Percentiles rank a stretch among this genome's conserved stretches.
Conservation (phyloP, 768 basidiomycete species). For the Phlegmacium glaucopus region DNA sequence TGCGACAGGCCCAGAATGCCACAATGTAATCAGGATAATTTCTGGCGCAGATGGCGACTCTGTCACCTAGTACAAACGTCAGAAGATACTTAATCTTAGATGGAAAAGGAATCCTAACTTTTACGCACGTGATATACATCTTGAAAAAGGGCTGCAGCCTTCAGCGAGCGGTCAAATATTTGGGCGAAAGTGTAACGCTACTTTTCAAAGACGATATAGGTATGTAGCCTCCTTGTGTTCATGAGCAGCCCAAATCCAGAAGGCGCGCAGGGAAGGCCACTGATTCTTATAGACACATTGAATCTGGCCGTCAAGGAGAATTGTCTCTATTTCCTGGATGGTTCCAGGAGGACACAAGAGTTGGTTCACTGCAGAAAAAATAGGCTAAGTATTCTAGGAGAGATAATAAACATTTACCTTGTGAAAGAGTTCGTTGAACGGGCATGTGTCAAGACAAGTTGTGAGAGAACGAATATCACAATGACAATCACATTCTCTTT, state of each 20-base stretch:
- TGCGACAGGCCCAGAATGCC: constrained; percentile 61
- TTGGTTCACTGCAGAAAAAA: constrained; percentile 3
- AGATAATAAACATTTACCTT: constrained; percentile 17
- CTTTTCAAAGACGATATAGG: constrained; percentile 53
- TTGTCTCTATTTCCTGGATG: constrained; percentile 46
- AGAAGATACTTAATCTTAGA: neutral
- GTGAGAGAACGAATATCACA: too few relatives aligned
- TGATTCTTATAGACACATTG: constrained; percentile 57
- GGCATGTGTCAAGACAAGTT: too few relatives aligned
- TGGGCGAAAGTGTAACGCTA: constrained; percentile 46
- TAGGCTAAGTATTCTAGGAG: constrained; percentile 1
- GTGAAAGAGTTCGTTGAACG: constrained; percentile 21
- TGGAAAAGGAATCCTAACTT: constrained; percentile 25
- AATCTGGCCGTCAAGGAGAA: constrained; percentile 43
- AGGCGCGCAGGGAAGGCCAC: constrained; percentile 47
- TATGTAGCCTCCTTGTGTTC: constrained; percentile 38
- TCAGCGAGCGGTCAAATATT: constrained; percentile 39
- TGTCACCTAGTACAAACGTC: constrained; percentile 38
- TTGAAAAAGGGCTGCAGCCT: constrained; percentile 41
- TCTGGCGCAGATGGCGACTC: constrained; percentile 60
- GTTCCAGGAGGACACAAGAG: constrained; percentile 43
- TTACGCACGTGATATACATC: constrained; percentile 48
- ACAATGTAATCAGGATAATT: constrained; percentile 61
- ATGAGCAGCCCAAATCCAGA: constrained; percentile 46
- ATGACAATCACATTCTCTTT: too few relatives aligned